Evolutionary conservation across 306 rosid species (phyloP).

Genomic region (Cercis canadensis): DNA sequence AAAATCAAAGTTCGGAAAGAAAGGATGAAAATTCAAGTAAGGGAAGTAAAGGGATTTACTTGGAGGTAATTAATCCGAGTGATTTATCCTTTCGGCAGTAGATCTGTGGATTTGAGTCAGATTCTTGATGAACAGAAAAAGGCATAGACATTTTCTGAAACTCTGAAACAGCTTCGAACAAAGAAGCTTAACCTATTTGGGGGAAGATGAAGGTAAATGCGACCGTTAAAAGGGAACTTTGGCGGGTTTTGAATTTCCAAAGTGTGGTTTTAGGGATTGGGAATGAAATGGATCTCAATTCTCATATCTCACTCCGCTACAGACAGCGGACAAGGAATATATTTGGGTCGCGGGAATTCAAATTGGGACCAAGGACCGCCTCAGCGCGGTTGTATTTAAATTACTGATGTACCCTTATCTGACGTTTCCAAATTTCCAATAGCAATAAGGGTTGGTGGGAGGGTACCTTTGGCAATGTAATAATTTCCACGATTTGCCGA

Average conservation of each 20-base stretch:
- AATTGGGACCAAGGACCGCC: constrained; percentile 36
- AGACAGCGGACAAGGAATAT: background rate
- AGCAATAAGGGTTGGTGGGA: too few relatives aligned
- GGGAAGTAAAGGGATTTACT: constrained; percentile 16
- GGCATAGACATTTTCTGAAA: constrained; percentile 39
- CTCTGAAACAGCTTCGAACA: background rate
- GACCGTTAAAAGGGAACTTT: constrained; percentile 1
- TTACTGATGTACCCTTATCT: background rate
- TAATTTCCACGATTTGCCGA: too few relatives aligned
- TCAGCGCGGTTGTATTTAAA: constrained; percentile 13
- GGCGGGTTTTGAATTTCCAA: constrained; percentile 37
- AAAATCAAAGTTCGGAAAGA: background rate
- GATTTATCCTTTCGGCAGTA: constrained; percentile 57
- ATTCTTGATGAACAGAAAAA: constrained; percentile 24
- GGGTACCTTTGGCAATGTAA: too few relatives aligned
- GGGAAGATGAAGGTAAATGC: background rate
- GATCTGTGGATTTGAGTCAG: constrained; percentile 30
- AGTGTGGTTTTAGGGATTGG: background rate
- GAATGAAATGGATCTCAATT: background rate
- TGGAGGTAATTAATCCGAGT: constrained; percentile 46
- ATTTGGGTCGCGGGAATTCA: constrained; percentile 40
- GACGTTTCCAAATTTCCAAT: too few relatives aligned
- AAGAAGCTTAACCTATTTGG: background rate
- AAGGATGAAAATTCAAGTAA: background rate
- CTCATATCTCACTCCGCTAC: background rate